Base-by-base conservation (phyloP, 179 eudicot species). In the Actinidia arguta region DNA sequence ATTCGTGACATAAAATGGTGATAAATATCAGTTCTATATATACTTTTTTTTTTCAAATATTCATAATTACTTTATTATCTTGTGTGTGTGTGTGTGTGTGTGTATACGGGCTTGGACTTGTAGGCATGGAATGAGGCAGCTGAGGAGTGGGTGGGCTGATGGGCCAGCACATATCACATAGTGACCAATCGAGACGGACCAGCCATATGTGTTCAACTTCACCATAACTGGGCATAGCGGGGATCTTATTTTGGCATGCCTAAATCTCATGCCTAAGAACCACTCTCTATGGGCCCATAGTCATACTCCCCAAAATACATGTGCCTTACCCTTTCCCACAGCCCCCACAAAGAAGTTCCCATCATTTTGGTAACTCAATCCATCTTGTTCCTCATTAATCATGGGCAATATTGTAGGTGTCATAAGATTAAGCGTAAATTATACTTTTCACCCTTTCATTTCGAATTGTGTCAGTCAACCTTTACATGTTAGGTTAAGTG, bases 161-260 rank as follows among this genome's bases (percentile, higher is more conserved):
- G 94, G 94, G 48, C 93, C 94, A 0, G 88, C 93, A 18, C 90
- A 92, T 31, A 63, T 92, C 0, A 91, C 95, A 16, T 93, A 92
- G 42, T 92, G 95, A 48, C 95, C 93, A 0, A 92, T 92, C 5
- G 93, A 89, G 67, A 89, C 88, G 0, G 91, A 92, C 4, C 92
- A 91, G 74, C 82, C 83, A 51, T 91, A 89, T 75, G 83, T 91
- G 0, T 89, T 91, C 58, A 92, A 92, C 76, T 92, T 73, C 88
- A 92, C 93, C 4, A 72, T 92, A 4, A 76, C 68, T 22, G 92
- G 95, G 4, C 95, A 92, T 51, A 81, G 95, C 79, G n/a, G 95
- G 95, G 17, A 91, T 93, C 20, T 59, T 90, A 3, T 89, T 80
- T 36, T 92, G 95, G 95, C 95, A 92, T 68, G 95, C 93, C 0